These are phyloP conservation scores for Crucihimalaya himalaica DNA, from an alignment of 345 rosid species.

Conservation along the genomic window DNA sequence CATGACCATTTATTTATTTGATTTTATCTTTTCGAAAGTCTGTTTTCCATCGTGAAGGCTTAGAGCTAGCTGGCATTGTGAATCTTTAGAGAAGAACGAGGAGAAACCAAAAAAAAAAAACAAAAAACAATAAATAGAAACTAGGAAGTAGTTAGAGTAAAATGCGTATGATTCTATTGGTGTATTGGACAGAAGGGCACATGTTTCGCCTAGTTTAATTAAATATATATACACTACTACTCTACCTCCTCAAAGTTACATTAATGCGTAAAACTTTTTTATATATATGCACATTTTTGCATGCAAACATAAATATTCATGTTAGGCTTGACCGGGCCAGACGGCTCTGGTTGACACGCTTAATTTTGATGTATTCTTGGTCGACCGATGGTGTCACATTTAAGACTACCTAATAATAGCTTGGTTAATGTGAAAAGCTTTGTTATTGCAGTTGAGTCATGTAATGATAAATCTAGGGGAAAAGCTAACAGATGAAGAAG, in stretches of 20 bases:
- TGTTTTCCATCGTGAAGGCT: constrained; percentile 27
- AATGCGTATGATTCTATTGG: constrained; percentile 16
- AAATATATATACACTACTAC: neutral
- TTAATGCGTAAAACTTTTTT: neutral
- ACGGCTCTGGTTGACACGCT: neutral
- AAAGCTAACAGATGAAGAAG: constrained; percentile 83
- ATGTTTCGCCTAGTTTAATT: constrained; percentile 29
- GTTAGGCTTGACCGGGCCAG: neutral
- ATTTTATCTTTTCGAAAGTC: constrained; percentile 13
- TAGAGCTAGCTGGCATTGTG: constrained; percentile 38
- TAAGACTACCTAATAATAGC: too few species aligned
- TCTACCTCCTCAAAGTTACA: constrained; percentile 18
- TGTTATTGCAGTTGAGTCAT: constrained; percentile 62
- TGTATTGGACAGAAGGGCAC: constrained; percentile 21
- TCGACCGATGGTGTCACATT: too few species aligned
- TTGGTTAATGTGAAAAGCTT: neutral
- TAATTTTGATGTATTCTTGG: too few species aligned
- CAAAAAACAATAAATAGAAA: constrained; percentile 1
- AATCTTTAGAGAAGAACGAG: constrained; percentile 34
- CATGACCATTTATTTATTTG: neutral
- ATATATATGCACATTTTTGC: constrained; percentile 12
- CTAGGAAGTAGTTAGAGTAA: constrained; percentile 18
- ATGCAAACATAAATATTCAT: neutral
- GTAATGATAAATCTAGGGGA: constrained; percentile 96
- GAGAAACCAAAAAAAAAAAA: neutral